Conservation (phyloP, 2,329 filamentous ascomycete species). For the Cryphonectria nitschkei region DNA sequence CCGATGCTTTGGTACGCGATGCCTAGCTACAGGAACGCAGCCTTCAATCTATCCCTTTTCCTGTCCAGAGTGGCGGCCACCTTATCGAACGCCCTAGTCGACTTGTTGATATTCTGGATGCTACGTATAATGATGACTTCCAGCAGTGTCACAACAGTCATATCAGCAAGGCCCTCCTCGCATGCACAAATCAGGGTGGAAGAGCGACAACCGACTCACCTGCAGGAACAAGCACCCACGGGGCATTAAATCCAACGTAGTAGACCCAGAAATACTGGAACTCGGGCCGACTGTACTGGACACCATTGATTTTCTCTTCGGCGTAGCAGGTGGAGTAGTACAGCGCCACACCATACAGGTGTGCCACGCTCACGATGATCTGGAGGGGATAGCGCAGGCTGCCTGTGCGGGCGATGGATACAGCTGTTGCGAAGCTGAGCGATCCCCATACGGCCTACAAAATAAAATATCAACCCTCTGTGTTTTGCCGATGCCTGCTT, state of each 20-base stretch:
- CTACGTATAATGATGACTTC: constrained; percentile 22
- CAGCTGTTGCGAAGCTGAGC: constrained; percentile 54
- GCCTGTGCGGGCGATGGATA: constrained; percentile 48
- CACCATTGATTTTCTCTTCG: constrained; percentile 49
- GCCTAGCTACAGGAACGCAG: constrained; percentile 6
- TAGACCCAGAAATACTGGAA: constrained; percentile 66
- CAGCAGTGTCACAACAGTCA: not conserved
- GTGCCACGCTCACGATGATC: constrained; percentile 54
- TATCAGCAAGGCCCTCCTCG: constrained; percentile 1
- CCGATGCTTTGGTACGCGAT: not conserved
- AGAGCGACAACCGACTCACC: constrained; percentile 45
- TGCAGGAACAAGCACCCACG: constrained; percentile 61
- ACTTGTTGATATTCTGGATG: constrained; percentile 19
- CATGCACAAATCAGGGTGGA: not conserved
- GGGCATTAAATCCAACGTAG: constrained; percentile 62
- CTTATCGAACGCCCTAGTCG: constrained; percentile 21
- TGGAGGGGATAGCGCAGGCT: constrained; percentile 56
- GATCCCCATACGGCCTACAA: constrained; percentile 60
- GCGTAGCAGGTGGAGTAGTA: constrained; percentile 63
- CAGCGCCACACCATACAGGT: constrained; percentile 64
- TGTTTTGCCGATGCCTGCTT: not conserved
- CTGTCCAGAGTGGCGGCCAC: constrained; percentile 21
- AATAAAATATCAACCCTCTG: not conserved
- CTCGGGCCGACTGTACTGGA: constrained; percentile 61
- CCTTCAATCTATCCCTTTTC: constrained; percentile 15